These are phyloP conservation scores for Leonotis leonurus DNA, from an alignment of 257 asterid species.

Conservation along the genomic window DNA sequence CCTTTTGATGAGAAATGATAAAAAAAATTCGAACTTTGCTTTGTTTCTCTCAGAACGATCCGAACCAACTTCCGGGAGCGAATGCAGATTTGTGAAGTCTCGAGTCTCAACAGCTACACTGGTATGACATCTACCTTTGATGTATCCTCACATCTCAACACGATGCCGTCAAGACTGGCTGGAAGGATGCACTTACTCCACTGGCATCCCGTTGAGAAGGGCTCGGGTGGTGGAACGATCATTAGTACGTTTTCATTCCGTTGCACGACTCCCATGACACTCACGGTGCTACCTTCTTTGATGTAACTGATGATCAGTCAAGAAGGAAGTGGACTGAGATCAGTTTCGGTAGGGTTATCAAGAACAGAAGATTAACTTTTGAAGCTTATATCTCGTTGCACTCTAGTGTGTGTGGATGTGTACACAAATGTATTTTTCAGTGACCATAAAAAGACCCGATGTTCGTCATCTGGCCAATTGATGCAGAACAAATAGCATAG, in stretches of 20 bases:
- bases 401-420: no score
- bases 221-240: slow-evolving; percentile 64
- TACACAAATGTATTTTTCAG: no score
- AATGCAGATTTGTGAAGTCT: no score
- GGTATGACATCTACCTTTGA: slow-evolving; percentile 59
- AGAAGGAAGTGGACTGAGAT: background rate
- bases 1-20: slow-evolving; percentile 5
- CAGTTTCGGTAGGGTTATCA: background rate
- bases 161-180: slow-evolving; percentile 60
- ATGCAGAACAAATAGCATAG: background rate
- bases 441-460: background rate
- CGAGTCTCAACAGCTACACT: slow-evolving; percentile 29
- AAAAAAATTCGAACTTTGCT: background rate
- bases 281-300: slow-evolving; percentile 70
- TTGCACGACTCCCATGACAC: slow-evolving; percentile 68
- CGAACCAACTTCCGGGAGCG: no score
- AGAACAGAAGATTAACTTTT: no score
- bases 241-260: slow-evolving; percentile 57
- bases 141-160: slow-evolving; percentile 58
- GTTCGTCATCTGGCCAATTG: background rate
- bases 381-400: no score
- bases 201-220: slow-evolving; percentile 60
- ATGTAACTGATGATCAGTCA: slow-evolving; percentile 31
- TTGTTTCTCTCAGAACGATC: no score
- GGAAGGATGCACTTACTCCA: slow-evolving; percentile 67